Evolutionary conservation across 2,329 filamentous ascomycete genomes (phyloP), one percentile per base, ranked within the genome.

Genomic region (Monosporascus ibericus): DNA sequence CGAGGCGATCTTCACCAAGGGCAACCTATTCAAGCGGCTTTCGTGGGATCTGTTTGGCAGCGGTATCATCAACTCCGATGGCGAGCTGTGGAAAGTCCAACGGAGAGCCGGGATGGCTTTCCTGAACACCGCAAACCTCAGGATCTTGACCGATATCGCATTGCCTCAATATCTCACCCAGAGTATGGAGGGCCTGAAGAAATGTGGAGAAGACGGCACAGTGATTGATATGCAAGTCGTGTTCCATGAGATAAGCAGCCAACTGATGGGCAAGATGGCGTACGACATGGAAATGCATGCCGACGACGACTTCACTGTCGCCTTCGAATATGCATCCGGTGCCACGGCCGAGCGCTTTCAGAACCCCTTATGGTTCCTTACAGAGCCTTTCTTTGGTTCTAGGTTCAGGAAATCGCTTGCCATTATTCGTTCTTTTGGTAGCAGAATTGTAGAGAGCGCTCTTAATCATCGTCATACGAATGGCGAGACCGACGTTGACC

Each of bases 211-310:
- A 2, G 60, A 55, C 0, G 60, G 61, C 1, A 58, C 54, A 2
- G 54, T 69, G 0, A 68, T 84, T 2, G 80, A 87, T 61, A 65
- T 87, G 47, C 81, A 86, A 59, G 70, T 68, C n/a, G 69, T 82
- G 2, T 78, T 86, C 46, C 80, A 84, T 50, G 82, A 85, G 62
- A 76, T 86, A 46, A 87, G 83, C 1, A 86, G 82, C 22, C 75
- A 81, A 53, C 63, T 86, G 24, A 85, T 87, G 79, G 84, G 83
- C n/a, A 76, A 76, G 55, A 84, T 86, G 79, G 84, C 84, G 15
- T 87, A 86, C 59, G 79, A 83, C 62, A 85, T 85, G 81, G 81
- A 86, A 58, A 85, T 86, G 73, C 80, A 81, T 60, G 75, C 80
- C 47, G 73, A 78, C 34, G 79, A 85, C 54, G 75, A 77, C 2